Conservation (phyloP, 805 yeast genomes). For the Saturnispora hagleri region DNA sequence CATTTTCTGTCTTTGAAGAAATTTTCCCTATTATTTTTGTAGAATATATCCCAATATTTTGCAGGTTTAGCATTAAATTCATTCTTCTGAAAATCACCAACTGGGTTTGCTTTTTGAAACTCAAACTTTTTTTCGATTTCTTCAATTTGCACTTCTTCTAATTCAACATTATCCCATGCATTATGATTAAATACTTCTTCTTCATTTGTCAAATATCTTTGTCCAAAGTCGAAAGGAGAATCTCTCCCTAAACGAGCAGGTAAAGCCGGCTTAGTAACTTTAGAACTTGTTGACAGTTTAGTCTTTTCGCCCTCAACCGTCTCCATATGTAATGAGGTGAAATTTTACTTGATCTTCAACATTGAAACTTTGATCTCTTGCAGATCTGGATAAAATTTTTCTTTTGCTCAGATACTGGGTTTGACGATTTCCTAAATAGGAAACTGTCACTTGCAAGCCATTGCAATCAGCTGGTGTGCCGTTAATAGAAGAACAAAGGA, state of each 20-base stretch:
- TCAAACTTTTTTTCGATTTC: slow-evolving; percentile 48
- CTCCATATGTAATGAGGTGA: neutral
- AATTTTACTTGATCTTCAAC: neutral
- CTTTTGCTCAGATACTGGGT: neutral
- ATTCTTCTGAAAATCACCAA: slow-evolving; percentile 75
- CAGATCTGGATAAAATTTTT: neutral
- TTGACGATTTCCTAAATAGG: slow-evolving; percentile 5
- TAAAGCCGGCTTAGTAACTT: slow-evolving; percentile 33
- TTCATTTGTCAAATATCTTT: slow-evolving; percentile 59
- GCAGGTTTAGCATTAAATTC: slow-evolving; percentile 81
- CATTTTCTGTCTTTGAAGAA: slow-evolving; percentile 96
- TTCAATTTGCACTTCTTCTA: slow-evolving; percentile 81
- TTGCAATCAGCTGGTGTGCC: neutral
- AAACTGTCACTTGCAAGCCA: slow-evolving; percentile 7
- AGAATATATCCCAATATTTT: slow-evolving; percentile 90
- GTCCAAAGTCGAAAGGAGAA: slow-evolving; percentile 87
- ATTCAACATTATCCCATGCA: slow-evolving; percentile 96
- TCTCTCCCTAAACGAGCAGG: slow-evolving; percentile 71
- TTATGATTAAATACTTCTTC: slow-evolving; percentile 86
- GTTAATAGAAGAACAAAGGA: neutral
- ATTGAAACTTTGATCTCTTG: neutral
- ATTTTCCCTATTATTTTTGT: slow-evolving; percentile 82
- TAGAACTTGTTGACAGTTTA: neutral
- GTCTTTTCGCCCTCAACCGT: neutral
- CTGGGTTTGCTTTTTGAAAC: slow-evolving; percentile 74